phyloP scores from a whole-genome alignment of 1,284 basidiomycete genomes.

The Tetrapyrgos nigripes region DNA sequence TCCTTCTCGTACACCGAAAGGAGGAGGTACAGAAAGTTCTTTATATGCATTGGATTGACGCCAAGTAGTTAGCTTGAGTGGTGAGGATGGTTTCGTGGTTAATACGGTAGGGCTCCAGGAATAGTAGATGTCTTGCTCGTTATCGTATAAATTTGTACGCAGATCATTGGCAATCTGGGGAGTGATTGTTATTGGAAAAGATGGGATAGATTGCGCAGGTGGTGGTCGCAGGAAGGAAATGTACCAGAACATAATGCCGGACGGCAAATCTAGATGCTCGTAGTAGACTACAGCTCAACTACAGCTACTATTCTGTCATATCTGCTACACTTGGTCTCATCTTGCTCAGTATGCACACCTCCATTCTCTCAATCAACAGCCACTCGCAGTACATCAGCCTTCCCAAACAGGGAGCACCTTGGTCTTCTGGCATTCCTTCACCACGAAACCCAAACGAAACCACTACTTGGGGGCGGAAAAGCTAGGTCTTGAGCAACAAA shows the following conservation, averaged over 20 bases:
- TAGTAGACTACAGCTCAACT: too few relatives aligned
- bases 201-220: constrained; percentile 50
- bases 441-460: too few relatives aligned
- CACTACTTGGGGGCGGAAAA: too few relatives aligned
- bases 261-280: too few relatives aligned
- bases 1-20: constrained; percentile 55
- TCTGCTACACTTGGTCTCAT: too few relatives aligned
- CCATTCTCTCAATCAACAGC: too few relatives aligned
- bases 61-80: constrained; percentile 76
- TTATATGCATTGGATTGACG: constrained; percentile 72
- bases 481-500: too few relatives aligned
- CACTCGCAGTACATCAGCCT: too few relatives aligned
- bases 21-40: constrained; percentile 68
- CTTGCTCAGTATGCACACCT: too few relatives aligned
- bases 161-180: constrained; percentile 84
- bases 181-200: constrained; percentile 57
- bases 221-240: constrained; percentile 81
- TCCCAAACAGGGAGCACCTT: too few relatives aligned
- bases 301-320: too few relatives aligned
- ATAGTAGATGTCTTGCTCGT: constrained; percentile 60
- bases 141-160: constrained; percentile 66
- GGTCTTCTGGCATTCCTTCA: too few relatives aligned
- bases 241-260: constrained; percentile 86
- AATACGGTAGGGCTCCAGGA: constrained; percentile 47
- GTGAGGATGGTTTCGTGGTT: constrained; percentile 37